Conservation (phyloP, 441 rosid species). For the Viola pubescens region DNA sequence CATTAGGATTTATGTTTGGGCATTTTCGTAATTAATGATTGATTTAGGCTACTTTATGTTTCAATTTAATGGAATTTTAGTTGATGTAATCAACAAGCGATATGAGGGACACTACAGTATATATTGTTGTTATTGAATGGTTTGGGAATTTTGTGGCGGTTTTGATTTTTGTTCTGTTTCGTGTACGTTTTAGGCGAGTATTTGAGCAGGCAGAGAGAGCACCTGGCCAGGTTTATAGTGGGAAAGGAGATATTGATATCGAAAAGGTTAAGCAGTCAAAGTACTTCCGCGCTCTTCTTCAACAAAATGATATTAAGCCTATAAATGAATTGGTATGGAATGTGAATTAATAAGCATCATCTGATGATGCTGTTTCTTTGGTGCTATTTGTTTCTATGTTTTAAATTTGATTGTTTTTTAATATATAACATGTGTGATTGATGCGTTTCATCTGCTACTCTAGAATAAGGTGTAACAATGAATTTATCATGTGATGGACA, state of each 20-base stretch:
- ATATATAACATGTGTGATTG: not conserved
- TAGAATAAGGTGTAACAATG: not conserved
- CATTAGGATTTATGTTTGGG: no score
- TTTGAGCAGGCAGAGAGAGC: conserved; percentile 64
- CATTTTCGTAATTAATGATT: no score
- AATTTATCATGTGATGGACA: not conserved
- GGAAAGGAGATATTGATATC: conserved; percentile 37
- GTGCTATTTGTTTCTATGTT: not conserved
- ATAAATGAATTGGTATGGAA: conserved; percentile 39
- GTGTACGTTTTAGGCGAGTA: conserved; percentile 41
- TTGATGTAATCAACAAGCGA: no score
- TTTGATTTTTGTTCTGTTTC: conserved; percentile 12
- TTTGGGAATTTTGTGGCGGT: conserved; percentile 1
- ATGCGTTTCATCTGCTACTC: not conserved
- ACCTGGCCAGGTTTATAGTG: conserved; percentile 45
- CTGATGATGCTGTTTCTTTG: no score
- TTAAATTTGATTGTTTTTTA: not conserved
- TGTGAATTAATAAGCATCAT: not conserved
- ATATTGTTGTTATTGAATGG: no score
- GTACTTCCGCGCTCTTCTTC: conserved; percentile 39
- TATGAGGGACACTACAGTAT: no score
- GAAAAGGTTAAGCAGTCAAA: conserved; percentile 73
- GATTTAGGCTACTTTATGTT: no score
- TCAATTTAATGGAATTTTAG: no score
- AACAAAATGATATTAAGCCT: conserved; percentile 36